A percentile compares a stretch with the other conserved stretches of the same genome.
Conservation (phyloP, 1,284 basidiomycete genomes). For the Austroboletus rostrupii region DNA sequence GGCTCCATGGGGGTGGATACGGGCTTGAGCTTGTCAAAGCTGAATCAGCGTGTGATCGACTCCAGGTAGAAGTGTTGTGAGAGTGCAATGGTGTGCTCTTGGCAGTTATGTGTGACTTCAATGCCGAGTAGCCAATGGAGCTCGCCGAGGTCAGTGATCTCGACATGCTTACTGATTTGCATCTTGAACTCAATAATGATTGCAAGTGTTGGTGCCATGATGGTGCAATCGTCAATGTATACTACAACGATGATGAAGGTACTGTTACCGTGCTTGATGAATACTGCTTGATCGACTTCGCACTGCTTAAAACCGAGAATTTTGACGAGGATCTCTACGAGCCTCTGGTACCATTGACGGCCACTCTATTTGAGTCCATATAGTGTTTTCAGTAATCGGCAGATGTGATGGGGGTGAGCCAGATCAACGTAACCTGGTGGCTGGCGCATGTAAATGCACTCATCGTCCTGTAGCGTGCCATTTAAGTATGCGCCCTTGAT, state of each 20-base stretch:
- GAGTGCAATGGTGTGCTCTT: too few relatives aligned
- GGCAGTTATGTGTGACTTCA: slow-evolving; percentile 3
- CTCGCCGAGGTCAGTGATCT: neutral
- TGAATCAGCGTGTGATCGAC: too few relatives aligned
- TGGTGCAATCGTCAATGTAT: neutral
- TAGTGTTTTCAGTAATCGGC: neutral
- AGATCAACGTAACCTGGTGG: neutral
- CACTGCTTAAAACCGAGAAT: too few relatives aligned
- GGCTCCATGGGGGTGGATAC: too few relatives aligned
- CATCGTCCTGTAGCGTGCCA: neutral
- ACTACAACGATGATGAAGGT: neutral
- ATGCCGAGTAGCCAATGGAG: slow-evolving; percentile 24
- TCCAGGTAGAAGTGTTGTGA: too few relatives aligned
- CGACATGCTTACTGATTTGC: too few relatives aligned
- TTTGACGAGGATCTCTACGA: too few relatives aligned
- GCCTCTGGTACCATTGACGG: neutral
- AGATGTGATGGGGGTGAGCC: neutral
- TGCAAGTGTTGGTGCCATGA: neutral
- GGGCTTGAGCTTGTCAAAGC: too few relatives aligned
- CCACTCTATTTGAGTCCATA: neutral
- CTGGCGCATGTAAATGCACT: neutral
- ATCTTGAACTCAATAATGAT: too few relatives aligned
- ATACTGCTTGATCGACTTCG: neutral
- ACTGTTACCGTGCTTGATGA: neutral
- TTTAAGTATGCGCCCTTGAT: neutral